Percentiles rank a stretch among this genome's conserved stretches.
phyloP scores from a whole-genome alignment of 192 early-diverging fungal species.

The Mycoemilia scoparia region DNA sequence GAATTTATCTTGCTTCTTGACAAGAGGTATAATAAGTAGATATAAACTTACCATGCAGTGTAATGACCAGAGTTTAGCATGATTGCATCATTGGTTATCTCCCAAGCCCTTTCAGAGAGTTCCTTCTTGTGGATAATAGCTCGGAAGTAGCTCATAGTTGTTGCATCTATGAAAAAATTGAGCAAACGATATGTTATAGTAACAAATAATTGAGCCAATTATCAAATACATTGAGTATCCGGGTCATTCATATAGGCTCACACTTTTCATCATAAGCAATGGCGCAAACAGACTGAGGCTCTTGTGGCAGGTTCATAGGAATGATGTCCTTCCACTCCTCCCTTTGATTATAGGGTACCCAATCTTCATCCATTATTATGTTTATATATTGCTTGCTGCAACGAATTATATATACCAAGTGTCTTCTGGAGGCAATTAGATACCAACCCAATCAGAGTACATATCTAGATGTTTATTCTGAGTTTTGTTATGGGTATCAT shows the following conservation, averaged over 20 bases:
- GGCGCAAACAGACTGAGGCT: slow-evolving; percentile 10
- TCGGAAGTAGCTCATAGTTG: slow-evolving; percentile 86
- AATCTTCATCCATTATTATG: too few species aligned
- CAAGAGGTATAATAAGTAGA: background rate
- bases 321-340: slow-evolving; percentile 18
- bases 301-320: slow-evolving; percentile 22
- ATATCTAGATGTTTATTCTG: too few species aligned
- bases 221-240: too few species aligned
- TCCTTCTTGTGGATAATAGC: slow-evolving; percentile 58
- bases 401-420: too few species aligned
- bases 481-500: too few species aligned
- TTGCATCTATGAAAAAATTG: slow-evolving; percentile 32
- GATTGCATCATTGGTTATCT: slow-evolving; percentile 66
- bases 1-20: too few species aligned
- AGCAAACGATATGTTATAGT: too few species aligned
- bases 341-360: too few species aligned
- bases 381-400: too few species aligned
- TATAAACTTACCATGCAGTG: slow-evolving; percentile 52
- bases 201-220: too few species aligned
- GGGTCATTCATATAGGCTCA: slow-evolving; percentile 13
- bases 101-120: slow-evolving; percentile 55
- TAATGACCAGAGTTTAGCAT: slow-evolving; percentile 83
- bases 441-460: too few species aligned
- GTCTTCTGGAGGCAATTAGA: too few species aligned
- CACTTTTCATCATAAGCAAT: slow-evolving; percentile 27